phyloP scores from a whole-genome alignment of 176 grass and related monocot genomes.

The Triticum monococcum region DNA sequence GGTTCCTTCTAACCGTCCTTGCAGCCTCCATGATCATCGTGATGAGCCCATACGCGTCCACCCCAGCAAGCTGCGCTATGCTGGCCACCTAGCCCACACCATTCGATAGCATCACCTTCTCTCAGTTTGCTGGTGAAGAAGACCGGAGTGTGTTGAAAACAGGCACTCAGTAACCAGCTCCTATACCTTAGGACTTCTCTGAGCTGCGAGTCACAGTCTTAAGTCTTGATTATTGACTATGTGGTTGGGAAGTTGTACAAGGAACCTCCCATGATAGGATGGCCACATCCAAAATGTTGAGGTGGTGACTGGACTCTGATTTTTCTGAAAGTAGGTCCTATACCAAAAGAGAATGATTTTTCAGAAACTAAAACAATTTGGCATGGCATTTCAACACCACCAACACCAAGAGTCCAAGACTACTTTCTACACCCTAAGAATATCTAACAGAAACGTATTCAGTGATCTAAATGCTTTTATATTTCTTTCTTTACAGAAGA shows the following conservation, averaged over 20 bases:
- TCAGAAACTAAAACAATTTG: background rate
- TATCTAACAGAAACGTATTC: background rate
- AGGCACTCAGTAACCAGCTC: background rate
- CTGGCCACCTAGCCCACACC: conserved; percentile 39
- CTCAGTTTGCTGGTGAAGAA: background rate
- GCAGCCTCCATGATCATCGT: conserved; percentile 58
- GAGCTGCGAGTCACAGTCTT: background rate
- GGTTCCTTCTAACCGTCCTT: conserved; percentile 49
- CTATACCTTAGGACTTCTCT: too few relatives aligned
- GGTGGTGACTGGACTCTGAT: background rate
- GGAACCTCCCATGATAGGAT: background rate
- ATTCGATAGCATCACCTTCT: conserved; percentile 34
- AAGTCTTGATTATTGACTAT: background rate
- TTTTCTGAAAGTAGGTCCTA: background rate
- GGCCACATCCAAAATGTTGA: background rate
- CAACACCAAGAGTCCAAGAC: background rate
- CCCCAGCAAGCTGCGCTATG: conserved; percentile 58
- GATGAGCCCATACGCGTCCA: conserved; percentile 70
- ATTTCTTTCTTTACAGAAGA: too few relatives aligned
- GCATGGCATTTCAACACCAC: background rate
- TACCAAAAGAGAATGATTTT: background rate
- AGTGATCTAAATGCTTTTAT: too few relatives aligned
- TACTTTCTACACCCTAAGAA: background rate
- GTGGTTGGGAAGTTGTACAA: background rate
- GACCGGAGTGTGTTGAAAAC: background rate